Base-by-base conservation (phyloP, 2,329 filamentous ascomycete species). In the Aspergillus intermedius region DNA sequence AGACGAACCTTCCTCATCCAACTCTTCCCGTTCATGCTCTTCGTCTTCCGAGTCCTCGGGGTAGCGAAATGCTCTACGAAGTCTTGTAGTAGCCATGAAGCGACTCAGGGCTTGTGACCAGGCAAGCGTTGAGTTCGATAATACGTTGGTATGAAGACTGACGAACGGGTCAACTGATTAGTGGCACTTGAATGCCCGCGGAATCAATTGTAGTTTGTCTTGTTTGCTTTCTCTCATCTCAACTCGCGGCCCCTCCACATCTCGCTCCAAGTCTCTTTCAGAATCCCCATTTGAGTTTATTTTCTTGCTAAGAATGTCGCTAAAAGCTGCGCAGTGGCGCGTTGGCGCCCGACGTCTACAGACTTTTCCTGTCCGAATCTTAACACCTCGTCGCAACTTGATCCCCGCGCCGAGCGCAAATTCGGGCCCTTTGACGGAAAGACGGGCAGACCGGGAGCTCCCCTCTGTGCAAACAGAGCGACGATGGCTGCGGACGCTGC, bases 41-140 rank as follows among this genome's bases (percentile, higher is more conserved):
- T 40, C 74, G 41, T 73, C 71, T 53, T 77, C 74, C 43, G 77
- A 76, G 59, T 86, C 82, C 49, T 74, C 69, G 4, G 86, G 86
- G 70, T 91, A 93, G 52, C 79, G 80, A 70, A 94, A 93, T 7
- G 87, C 85, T 60, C 80, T 85, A 60, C 90, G 84, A 41, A 93
- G 74, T 54, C 87, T 83, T 46, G 86, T 74, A 37, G 78, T 69
- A 48, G 74, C 71, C 76, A 78, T 77, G 44, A 59, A 39, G 15
- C 8, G 17, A 19, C 21, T 25, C 21, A 28, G 4, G 25, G 5
- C 25, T 12, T 22, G 6, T 22, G 42, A 41, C 41, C 44, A 32
- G 45, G 4, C 3, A 50, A 52, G 55, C 50, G 53, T 56, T 48
- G 52, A 10, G 7, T 13, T 25, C 22, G 28, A 37, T 15, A 37